phyloP scores from a whole-genome alignment of 2,329 filamentous ascomycete species.

The Exophiala phaeomuriformis region DNA sequence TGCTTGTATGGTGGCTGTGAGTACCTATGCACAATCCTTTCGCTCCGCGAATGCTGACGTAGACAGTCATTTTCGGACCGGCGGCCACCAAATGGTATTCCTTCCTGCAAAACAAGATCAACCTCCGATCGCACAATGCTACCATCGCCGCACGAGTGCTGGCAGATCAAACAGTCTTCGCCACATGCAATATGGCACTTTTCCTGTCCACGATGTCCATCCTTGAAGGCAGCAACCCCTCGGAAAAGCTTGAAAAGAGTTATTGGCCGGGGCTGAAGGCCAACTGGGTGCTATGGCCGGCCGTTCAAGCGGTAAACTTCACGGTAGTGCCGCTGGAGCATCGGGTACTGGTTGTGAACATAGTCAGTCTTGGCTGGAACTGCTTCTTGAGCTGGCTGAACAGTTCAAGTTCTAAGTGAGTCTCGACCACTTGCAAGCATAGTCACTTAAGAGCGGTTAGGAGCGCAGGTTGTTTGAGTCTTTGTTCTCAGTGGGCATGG shows the following conservation, averaged over 20 bases:
- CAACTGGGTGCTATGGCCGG: conserved; percentile 85
- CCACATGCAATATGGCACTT: conserved; percentile 70
- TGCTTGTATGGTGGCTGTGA: conserved; percentile 44
- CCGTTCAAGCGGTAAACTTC: conserved; percentile 80
- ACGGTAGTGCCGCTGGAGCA: conserved; percentile 76
- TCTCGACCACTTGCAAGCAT: neutral
- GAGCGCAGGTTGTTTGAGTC: too few species aligned
- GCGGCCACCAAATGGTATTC: conserved; percentile 81
- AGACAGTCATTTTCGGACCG: conserved; percentile 71
- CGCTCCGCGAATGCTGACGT: conserved; percentile 7
- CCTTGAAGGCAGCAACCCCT: conserved; percentile 60
- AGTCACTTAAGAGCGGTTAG: too few species aligned
- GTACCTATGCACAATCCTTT: conserved; percentile 6
- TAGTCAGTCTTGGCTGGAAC: conserved; percentile 63
- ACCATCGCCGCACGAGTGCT: conserved; percentile 73
- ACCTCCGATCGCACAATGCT: conserved; percentile 55
- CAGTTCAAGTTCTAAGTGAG: conserved; percentile 34
- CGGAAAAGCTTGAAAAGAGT: conserved; percentile 63
- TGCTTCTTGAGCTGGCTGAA: conserved; percentile 53
- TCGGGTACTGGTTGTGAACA: conserved; percentile 77
- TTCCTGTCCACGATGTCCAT: conserved; percentile 82
- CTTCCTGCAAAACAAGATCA: conserved; percentile 65
- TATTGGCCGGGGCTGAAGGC: conserved; percentile 67
- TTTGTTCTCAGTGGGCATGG: too few species aligned
- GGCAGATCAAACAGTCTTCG: conserved; percentile 74